Percentiles rank a stretch among this genome's conserved stretches.
Evolutionary conservation across 208 protist genomes (phyloP).

Genomic region (Lotmaria passim): DNA sequence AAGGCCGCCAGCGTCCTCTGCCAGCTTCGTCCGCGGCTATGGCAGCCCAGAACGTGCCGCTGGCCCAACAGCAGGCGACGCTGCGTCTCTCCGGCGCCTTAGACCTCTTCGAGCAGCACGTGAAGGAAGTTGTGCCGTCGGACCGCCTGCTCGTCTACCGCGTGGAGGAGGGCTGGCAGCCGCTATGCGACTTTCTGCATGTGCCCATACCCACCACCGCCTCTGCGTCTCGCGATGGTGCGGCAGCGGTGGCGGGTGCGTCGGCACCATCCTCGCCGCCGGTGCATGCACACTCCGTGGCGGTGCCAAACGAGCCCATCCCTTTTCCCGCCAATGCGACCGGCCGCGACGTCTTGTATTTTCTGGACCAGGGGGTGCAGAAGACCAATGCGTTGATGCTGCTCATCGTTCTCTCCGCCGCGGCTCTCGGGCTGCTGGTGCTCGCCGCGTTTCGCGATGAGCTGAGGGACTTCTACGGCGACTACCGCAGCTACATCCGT

Average conservation of each 20-base stretch:
- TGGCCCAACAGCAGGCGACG: conserved; percentile 28
- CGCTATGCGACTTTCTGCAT: conserved; percentile 73
- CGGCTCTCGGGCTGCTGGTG: conserved; percentile 46
- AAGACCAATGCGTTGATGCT: conserved; percentile 35
- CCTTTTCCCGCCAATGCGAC: conserved; percentile 60
- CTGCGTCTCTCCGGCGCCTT: conserved; percentile 51
- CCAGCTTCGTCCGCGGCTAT: conserved; percentile 19
- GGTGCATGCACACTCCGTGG: background rate
- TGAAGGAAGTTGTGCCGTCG: conserved; percentile 67
- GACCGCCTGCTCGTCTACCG: conserved; percentile 85
- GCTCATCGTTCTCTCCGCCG: conserved; percentile 30
- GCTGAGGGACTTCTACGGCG: conserved; percentile 34
- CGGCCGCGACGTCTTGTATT: conserved; percentile 45
- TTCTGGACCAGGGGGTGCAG: conserved; percentile 48
- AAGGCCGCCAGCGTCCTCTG: conserved; percentile 7
- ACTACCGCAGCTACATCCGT: conserved; percentile 33
- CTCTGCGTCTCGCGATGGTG: background rate
- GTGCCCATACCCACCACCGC: conserved; percentile 38
- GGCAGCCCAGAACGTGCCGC: conserved; percentile 36
- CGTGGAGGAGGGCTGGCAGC: conserved; percentile 76
- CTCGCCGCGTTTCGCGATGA: conserved; percentile 49
- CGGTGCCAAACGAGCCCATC: conserved; percentile 26
- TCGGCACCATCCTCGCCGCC: background rate
- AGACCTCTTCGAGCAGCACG: conserved; percentile 76
- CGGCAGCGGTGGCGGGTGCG: too few relatives aligned